Evolutionary conservation across 2,329 filamentous ascomycete species (phyloP), one percentile per base, ranked within the genome.

Genomic region (Ophiostoma triangulosporum): DNA sequence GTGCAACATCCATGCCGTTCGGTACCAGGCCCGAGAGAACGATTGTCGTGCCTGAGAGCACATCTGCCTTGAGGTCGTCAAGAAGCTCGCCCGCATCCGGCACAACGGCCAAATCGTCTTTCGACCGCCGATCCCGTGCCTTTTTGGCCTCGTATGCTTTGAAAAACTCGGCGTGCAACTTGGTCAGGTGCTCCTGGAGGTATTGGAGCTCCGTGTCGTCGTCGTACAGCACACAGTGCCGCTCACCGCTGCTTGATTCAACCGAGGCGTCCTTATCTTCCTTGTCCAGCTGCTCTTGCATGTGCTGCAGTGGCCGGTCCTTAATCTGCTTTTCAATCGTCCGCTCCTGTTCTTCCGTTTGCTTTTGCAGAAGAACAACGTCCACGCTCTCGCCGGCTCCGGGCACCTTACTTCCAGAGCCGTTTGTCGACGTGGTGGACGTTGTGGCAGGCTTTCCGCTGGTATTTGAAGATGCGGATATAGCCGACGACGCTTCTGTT

Each of bases 1-100:
- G 80, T 54, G 86, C 79, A 32, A 91, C 81, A 61, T 91, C 83
- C 35, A 85, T 78, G 5, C 86, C 87, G 1, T 95, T 71, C 0
- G 90, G 90, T 3, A 97, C 82, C 3, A 98, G 83, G 0, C 93
- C 93, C 0, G 91, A 95, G 59, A 97, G 84, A 5, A 95, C 90
- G 54, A 98, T 78, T 5, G 83, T 80, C 11, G 86, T 80, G 14
- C 83, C 86, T 22, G 76, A 77, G 0, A 98, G 78, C 2, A 94
- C 85, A 52, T 76, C 76, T 1, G 75, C 71, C 70, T 97, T 97
- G 64, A 97, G 80, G 48, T 76, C 70, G 36, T 88, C 85, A 69
- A 98, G 84, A n/a, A 96, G 81, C 45, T 77, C 73, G 54, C 89
- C 90, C 29, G 95, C 82, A 64, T 98, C 89, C 0, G 93, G 93